These are phyloP conservation scores for Xylaria telfairii DNA, from an alignment of 495 filamentous ascomycete genomes.

Conservation along the genomic window DNA sequence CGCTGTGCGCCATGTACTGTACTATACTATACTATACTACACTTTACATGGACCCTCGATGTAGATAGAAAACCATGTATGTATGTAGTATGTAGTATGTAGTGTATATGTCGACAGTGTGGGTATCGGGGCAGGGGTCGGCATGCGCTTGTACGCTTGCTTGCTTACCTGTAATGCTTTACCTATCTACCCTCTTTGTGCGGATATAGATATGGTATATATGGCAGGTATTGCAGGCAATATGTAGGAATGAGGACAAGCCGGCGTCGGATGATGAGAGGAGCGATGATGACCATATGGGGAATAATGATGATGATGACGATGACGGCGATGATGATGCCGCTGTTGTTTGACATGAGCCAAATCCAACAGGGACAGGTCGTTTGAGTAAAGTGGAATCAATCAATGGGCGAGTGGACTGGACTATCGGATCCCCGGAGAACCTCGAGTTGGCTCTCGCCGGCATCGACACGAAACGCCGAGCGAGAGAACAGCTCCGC, in stretches of 20 bases:
- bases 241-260: background rate
- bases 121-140: slow-evolving; percentile 17
- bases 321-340: slow-evolving; percentile 20
- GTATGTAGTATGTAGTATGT: background rate
- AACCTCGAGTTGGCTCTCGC: slow-evolving; percentile 6
- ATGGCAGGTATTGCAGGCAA: too few relatives aligned
- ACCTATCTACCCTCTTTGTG: background rate
- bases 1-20: background rate
- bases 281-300: slow-evolving; percentile 6
- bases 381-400: slow-evolving; percentile 18
- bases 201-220: background rate
- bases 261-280: background rate
- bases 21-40: background rate
- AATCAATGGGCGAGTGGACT: slow-evolving; percentile 1
- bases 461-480: background rate
- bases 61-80: background rate
- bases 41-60: slow-evolving; percentile 17
- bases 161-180: slow-evolving; percentile 10
- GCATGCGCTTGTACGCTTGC: slow-evolving; percentile 14
- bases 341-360: slow-evolving; percentile 4
- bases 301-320: background rate
- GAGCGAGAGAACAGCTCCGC: background rate
- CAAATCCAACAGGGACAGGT: slow-evolving; percentile 15
- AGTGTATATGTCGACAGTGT: background rate
- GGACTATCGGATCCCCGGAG: slow-evolving; percentile 17